Base-by-base conservation (phyloP, 345 rosid genomes). In the Combretum micranthum region DNA sequence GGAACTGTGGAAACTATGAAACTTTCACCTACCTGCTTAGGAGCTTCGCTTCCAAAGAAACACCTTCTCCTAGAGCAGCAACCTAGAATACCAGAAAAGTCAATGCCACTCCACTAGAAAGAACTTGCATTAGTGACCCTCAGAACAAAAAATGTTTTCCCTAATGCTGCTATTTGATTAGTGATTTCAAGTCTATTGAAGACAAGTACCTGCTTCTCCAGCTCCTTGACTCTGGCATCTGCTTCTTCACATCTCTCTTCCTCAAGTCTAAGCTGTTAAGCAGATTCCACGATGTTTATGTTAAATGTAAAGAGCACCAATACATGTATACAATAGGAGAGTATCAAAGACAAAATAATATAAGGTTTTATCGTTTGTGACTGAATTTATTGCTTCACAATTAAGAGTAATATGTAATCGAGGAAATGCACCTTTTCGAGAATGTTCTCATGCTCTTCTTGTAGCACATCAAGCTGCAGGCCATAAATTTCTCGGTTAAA, bases 61-160 rank as follows among this genome's bases (percentile, higher is more conserved):
- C 93, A 57, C 97, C 97, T 80, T 94, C 97, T 52, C 99, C 97
- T 62, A 94, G 78, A 63, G 96, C 66, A 64, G 93, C 84, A 44
- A 90, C 99, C 99, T 94, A 72, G 51, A 44, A 64, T 54, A 64
- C 60, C 55, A 20, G 56, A 51, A 57, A 14, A 54, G 39, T n/a
- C 13, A 56, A 53, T 32, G 50, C 26, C 16, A 50, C 15, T 37
- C n/a, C n/a, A n/a, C n/a, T n/a, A n/a, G 1, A 43, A n/a, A 8
- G 46, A 54, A 18, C 47, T 64, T 20, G 44, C 48, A 59, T n/a
- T 21, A 3, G 43, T 19, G 19, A 58, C 20, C 15, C 15, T 12
- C n/a, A 13, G 21, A 17, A 54, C n/a, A 37, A 54, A 54, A 20
- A 32, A 7, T 15, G 20, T 54, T 32, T 17, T 16, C 20, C 42